Evolutionary conservation across 257 asterid genomes (phyloP).

Genomic region (Petunia axillaris): DNA sequence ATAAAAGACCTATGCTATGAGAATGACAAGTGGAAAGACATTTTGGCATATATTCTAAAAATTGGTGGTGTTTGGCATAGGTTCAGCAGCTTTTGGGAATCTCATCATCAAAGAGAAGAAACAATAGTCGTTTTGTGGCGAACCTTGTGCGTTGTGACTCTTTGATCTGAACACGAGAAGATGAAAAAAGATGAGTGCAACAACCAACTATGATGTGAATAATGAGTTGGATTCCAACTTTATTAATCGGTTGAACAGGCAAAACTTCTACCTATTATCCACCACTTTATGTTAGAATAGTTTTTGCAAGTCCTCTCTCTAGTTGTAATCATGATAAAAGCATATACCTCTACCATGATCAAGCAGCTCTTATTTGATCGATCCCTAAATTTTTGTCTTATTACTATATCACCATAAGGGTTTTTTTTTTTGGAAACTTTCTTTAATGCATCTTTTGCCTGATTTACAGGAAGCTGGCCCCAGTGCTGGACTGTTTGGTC

Average conservation of each 20-base stretch:
- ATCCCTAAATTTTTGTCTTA: background rate
- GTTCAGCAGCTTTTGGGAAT: conserved; percentile 51
- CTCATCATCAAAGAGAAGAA: conserved; percentile 64
- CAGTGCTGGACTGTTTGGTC: no score
- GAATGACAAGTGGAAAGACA: conserved; percentile 39
- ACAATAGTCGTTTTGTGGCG: conserved; percentile 59
- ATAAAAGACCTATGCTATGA: background rate
- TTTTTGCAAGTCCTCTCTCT: background rate
- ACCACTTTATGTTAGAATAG: conserved; percentile 4
- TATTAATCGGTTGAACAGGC: conserved; percentile 2
- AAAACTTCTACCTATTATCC: conserved; percentile 3
- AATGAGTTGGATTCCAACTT: conserved; percentile 82
- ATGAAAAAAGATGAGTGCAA: conserved; percentile 49
- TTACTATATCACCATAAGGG: background rate
- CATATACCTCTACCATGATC: background rate
- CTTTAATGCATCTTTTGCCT: background rate
- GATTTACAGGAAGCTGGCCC: background rate
- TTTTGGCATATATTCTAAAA: conserved; percentile 59
- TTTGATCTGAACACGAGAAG: conserved; percentile 44
- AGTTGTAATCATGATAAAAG: background rate
- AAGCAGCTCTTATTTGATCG: background rate
- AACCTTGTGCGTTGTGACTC: conserved; percentile 65
- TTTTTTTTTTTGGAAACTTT: background rate
- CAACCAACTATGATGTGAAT: conserved; percentile 59
- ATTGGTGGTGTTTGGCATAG: conserved; percentile 45